Evolutionary conservation across 345 rosid genomes (phyloP), one percentile per base, ranked within the genome.

Genomic region (Sisymbrium altissimum): DNA sequence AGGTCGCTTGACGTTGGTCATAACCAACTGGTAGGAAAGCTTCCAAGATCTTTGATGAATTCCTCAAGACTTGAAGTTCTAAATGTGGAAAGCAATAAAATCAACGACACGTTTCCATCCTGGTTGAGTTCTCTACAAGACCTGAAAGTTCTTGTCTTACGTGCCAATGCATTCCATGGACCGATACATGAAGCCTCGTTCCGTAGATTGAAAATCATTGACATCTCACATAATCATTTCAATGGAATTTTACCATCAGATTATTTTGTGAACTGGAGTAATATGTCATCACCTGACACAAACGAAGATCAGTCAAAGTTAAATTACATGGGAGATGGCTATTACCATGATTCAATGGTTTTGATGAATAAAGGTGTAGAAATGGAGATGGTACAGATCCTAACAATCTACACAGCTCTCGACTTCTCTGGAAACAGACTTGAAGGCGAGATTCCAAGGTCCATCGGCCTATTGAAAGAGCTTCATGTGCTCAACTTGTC

Each of bases 11-110:
- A 81, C n/a, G 36, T 82, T 0, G 33, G 74, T 9, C 54, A 48
- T 2, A 84, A 84, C 60, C 48, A 45, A 0, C 55, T 82, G 2
- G 23, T 9, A 1, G 87, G 87, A 18, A 32, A 29, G 7, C 61
- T 85, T 41, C 63, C 78, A 52, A 52, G 49, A 52, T 66, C 49
- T 25, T 52, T 66, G 7, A 0, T 2, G 0, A 9, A 8, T 5
- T 5, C n/a, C 60, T 38, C 36, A 3, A 23, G 0, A 9, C 59
- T 71, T 36, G 12, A 35, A 71, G 30, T 60, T 60, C 3, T 59
- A 0, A 49, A 71, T 36, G 74, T 69, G 81, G 55, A 49, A 49
- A 49, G 55, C 14, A 49, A 49, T 14, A 49, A 3, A 4, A 19
- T 49, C 55, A 49, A 49, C 7, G 55, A 49, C 55, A 21, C n/a